Evolutionary conservation across 2,329 filamentous ascomycete genomes (phyloP).

Genomic region (Ilyonectria robusta): DNA sequence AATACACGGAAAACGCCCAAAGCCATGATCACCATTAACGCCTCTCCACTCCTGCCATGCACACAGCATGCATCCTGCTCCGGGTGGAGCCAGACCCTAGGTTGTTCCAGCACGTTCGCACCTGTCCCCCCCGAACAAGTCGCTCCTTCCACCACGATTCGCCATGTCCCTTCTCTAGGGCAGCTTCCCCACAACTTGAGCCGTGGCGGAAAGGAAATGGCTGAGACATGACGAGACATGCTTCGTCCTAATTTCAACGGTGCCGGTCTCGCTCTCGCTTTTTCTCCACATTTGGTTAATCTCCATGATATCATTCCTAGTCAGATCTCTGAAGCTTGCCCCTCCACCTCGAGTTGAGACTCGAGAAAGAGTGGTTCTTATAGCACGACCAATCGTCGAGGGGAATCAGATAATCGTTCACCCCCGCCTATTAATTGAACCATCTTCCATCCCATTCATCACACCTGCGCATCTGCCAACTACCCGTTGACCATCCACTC

Average conservation of each 20-base stretch:
- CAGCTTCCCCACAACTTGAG: constrained; percentile 24
- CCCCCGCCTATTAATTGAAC: constrained; percentile 18
- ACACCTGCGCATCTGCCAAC: neutral
- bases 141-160: constrained; percentile 22
- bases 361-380: neutral
- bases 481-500: neutral
- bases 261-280: constrained; percentile 24
- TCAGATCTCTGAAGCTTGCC: neutral
- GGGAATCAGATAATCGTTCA: constrained; percentile 1
- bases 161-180: neutral
- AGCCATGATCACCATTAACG: constrained; percentile 12
- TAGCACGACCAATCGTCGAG: neutral
- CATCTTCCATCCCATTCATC: constrained; percentile 1
- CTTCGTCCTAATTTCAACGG: constrained; percentile 19
- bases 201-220: constrained; percentile 9
- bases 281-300: constrained; percentile 15
- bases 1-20: constrained; percentile 1
- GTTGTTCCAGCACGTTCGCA: constrained; percentile 21
- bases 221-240: constrained; percentile 25
- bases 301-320: neutral
- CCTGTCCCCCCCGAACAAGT: constrained; percentile 19
- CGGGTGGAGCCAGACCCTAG: constrained; percentile 26
- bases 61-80: constrained; percentile 24
- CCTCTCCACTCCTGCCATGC: constrained; percentile 28
- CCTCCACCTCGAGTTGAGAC: neutral